Conservation (phyloP, 371 early-diverging fungal species). For the Nematocida parisii region DNA sequence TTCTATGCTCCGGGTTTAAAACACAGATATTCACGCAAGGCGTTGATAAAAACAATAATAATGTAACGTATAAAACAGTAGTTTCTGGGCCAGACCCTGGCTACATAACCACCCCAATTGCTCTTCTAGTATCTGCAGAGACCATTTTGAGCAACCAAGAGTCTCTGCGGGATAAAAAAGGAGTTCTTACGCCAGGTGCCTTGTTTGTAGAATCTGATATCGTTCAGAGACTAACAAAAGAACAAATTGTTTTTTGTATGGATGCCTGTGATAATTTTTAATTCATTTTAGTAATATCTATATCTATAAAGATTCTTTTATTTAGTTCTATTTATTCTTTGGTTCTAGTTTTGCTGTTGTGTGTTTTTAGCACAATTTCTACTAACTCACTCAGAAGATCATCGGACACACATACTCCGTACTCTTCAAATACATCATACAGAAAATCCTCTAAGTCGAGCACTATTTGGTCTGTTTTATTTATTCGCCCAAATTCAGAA, state of each 20-base stretch:
- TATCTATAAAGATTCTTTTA: not conserved
- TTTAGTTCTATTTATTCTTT: not conserved
- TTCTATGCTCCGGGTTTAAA: constrained; percentile 61
- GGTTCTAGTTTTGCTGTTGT: constrained; percentile 14
- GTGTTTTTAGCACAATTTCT: not conserved
- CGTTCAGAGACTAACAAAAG: constrained; percentile 56
- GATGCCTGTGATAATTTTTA: not conserved
- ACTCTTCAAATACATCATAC: constrained; percentile 31
- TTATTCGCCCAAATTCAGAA: not conserved
- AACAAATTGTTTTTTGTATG: constrained; percentile 62
- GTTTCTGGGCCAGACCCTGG: constrained; percentile 70
- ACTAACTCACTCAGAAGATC: constrained; percentile 22
- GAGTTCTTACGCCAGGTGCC: constrained; percentile 69
- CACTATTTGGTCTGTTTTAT: constrained; percentile 7
- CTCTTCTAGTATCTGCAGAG: constrained; percentile 51
- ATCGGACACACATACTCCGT: constrained; percentile 33
- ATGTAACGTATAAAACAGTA: constrained; percentile 31
- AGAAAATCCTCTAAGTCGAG: constrained; percentile 47
- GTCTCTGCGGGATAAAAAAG: constrained; percentile 47
- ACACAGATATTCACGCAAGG: constrained; percentile 59
- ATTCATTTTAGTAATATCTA: not conserved
- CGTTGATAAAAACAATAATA: constrained; percentile 21
- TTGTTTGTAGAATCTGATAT: constrained; percentile 64
- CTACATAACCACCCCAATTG: constrained; percentile 67
- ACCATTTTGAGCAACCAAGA: constrained; percentile 57